Percentiles rank a stretch among this genome's conserved stretches.
These are phyloP conservation scores for Aspergillus sclerotioniger DNA, from an alignment of 495 filamentous ascomycete species.

Conservation along the genomic window DNA sequence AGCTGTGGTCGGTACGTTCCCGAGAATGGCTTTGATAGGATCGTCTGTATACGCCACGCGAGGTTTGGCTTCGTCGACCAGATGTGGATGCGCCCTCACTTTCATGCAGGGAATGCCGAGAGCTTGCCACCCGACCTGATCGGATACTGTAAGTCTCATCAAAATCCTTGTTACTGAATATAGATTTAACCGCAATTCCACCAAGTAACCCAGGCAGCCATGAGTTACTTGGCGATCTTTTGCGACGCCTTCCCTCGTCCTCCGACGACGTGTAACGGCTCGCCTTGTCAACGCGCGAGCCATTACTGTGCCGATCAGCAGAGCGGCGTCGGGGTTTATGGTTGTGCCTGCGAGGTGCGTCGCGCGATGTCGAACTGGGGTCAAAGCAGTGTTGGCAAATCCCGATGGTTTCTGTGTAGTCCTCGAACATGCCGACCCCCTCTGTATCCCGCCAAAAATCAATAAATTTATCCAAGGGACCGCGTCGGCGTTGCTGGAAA, in stretches of 20 bases:
- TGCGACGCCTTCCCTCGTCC: conserved; percentile 47
- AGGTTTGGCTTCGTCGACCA: conserved; percentile 45
- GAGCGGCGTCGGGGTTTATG: conserved; percentile 45
- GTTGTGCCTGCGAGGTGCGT: conserved; percentile 67
- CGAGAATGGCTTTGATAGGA: conserved; percentile 34
- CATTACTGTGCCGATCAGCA: conserved; percentile 46
- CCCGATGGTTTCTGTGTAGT: conserved; percentile 71
- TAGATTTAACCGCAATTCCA: conserved; percentile 53
- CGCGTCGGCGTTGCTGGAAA: conserved; percentile 48
- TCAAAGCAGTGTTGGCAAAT: conserved; percentile 69
- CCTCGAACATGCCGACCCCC: conserved; percentile 67
- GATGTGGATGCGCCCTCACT: conserved; percentile 36
- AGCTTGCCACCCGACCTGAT: conserved; percentile 40
- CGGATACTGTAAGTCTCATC: conserved; percentile 60
- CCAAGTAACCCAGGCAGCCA: conserved; percentile 56
- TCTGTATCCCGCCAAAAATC: conserved; percentile 68
- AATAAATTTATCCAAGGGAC: conserved; percentile 55
- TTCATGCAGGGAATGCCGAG: conserved; percentile 25
- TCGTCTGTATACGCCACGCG: conserved; percentile 38
- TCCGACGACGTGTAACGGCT: conserved; percentile 57
- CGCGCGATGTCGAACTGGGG: conserved; percentile 53
- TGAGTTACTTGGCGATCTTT: conserved; percentile 40
- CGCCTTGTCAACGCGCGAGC: conserved; percentile 54
- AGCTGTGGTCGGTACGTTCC: conserved; percentile 29
- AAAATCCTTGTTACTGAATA: conserved; percentile 53